Evolutionary conservation across 2,329 filamentous ascomycete species (phyloP), one percentile per base, ranked within the genome.

Genomic region (Akanthomyces dipterigenus): DNA sequence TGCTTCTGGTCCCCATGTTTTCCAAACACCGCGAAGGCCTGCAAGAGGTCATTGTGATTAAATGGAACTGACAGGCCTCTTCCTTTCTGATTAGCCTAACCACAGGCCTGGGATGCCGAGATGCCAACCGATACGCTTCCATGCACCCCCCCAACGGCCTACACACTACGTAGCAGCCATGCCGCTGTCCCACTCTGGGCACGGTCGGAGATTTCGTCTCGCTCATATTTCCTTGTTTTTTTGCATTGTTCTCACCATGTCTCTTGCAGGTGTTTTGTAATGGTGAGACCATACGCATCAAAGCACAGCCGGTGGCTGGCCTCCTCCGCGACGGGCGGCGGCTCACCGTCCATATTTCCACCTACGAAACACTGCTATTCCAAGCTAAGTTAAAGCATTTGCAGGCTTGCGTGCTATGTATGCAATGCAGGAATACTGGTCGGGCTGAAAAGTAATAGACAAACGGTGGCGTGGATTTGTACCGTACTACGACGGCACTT

Each of bases 141-240:
- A 34, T 26, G 20, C 46, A 18, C 56, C 43, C 36, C n/a, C 42
- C 38, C 12, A 20, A 38, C 14, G 20, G 9, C 53, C 12, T 34
- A 22, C 38, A 22, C 38, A 50, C 45, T 50, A 50, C 56, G 56
- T 59, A 46, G 56, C 56, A 51, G 46, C 56, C 46, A 59, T 46
- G 46, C 56, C 56, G 46, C 46, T 36, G 56, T 59, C 56, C 56
- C 56, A 59, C 56, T 31, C 56, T 59, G 46, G 24, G 56, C 56
- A 59, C 56, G 56, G 56, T 59, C 56, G 46, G 56, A 42, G 45
- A 59, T 51, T 59, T 59, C 36, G 46, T 36, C 51, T 20, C 26
- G 26, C 18, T 36, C 14, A n/a, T 20, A 26, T 50, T 51, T 50
- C 48, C 56, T 43, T 50, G 36, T 49, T 59, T 59, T 50, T 48